Base-by-base conservation (phyloP, 306 rosid species). In the Castanospermum australe region DNA sequence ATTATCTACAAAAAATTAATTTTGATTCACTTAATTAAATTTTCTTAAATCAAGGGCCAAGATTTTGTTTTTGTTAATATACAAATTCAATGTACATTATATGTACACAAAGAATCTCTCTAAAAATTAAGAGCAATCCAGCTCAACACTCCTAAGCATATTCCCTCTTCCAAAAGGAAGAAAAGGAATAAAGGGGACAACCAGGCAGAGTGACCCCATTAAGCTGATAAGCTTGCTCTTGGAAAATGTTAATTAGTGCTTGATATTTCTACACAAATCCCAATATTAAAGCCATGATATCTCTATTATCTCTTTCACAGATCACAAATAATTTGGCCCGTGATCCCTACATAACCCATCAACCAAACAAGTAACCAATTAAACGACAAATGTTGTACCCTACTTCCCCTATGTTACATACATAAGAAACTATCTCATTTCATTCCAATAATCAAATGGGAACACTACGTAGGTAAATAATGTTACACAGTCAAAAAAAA, bases 171-270 rank as follows among this genome's bases (percentile, higher is more conserved):
- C 32, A 3, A 55, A 79, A 84, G 52, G 63, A 39, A 25, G 82
- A 77, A 85, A 80, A 33, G 75, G 78, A 77, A 83, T 62, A 87
- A 87, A 83, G 83, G 64, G 30, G 65, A 42, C 48, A 55, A 78
- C 30, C 10, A 7, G 5, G 20, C 45, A 33, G 5, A 5, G 28
- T 22, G 76, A 75, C 76, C 86, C 79, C 80, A 50, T 76, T 50
- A 55, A 59, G 61, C 52, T 28, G 45, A 78, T 64, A 42, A 50
- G 61, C 35, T 20, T 51, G 52, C 56, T 52, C 68, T 72, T 33
- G 35, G 36, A 38, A 47, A 2, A n/a, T n/a, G n/a, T n/a, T n/a
- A 60, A 51, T 71, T 15, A 8, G 20, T 36, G 41, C 48, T 2
- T 30, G 25, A 68, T 42, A 47, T 75, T 17, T 47, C 12, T 41